Evolutionary conservation across 768 basidiomycete species (phyloP).

Genomic region (Boletus eberwhitei): DNA sequence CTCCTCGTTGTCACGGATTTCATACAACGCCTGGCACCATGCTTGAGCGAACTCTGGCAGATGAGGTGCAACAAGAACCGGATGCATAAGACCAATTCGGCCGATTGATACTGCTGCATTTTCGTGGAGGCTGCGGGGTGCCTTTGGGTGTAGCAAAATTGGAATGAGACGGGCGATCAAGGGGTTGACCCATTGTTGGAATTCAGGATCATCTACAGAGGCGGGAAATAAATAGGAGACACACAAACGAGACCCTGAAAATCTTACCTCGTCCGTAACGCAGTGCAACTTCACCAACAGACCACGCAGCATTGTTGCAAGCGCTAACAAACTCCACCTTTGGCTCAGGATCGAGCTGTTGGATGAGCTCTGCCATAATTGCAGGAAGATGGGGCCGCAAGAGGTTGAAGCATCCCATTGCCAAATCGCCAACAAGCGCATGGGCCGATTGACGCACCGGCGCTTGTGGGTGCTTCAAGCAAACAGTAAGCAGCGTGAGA

Average conservation of each 20-base stretch:
- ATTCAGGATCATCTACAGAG: constrained; percentile 69
- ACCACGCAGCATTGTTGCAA: constrained; percentile 99
- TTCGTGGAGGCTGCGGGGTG: constrained; percentile 91
- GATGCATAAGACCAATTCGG: constrained; percentile 91
- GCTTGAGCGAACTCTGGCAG: constrained; percentile 87
- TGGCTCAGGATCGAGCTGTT: constrained; percentile 90
- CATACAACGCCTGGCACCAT: constrained; percentile 96
- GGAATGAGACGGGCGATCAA: constrained; percentile 88
- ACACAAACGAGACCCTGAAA: background rate
- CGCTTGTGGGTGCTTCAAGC: constrained; percentile 94
- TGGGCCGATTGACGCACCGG: constrained; percentile 95
- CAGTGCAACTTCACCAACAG: constrained; percentile 96
- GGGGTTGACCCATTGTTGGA: constrained; percentile 87
- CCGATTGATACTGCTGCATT: constrained; percentile 99
- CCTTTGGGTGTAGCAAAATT: constrained; percentile 88
- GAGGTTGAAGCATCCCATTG: constrained; percentile 90
- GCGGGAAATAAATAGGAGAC: constrained; percentile 5
- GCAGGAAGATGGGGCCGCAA: constrained; percentile 82
- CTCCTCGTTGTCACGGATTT: constrained; percentile 99
- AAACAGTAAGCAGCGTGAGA: constrained; percentile 77
- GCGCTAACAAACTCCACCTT: constrained; percentile 93
- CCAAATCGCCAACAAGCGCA: constrained; percentile 97
- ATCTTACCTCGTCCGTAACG: constrained; percentile 75
- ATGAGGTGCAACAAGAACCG: constrained; percentile 82
- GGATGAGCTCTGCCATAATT: constrained; percentile 86